Base-by-base conservation (phyloP, 306 rosid genomes). In the Lathyrus sativus region DNA sequence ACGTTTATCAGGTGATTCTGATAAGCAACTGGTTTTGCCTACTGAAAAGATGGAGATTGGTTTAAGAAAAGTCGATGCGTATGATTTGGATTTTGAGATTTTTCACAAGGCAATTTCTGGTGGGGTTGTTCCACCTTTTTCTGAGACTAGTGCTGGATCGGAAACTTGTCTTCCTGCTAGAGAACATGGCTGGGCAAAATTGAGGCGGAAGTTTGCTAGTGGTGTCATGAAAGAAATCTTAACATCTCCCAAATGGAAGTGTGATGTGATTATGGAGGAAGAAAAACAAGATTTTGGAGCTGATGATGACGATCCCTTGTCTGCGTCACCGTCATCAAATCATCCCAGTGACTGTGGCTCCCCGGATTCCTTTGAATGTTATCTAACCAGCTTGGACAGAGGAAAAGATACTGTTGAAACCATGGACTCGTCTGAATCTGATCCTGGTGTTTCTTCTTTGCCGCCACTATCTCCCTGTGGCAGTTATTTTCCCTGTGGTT, bases 101-200 rank as follows among this genome's bases (percentile, higher is more conserved):
- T 90, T 90, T 45, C 81, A 67, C n/a, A 88, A 83, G 86, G 98
- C 96, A 3, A 83, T 88, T 71, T 83, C 90, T 38, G 96, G 96
- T 39, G 96, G 96, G 68, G 93, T 90, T 78, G 96, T 90, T 83
- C 96, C 96, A 5, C 96, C 96, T 2, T 83, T 88, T 54, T 63
- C 86, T 11, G 82, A 62, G 11, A 82, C 91, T 24, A 84, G 77
- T 68, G 65, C 84, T 2, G 93, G 84, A 68, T 88, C 87, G 0
- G 98, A 92, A 72, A 92, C 91, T 62, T 83, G 85, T 62, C 91
- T 93, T 65, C 98, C 98, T 1, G 85, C 92, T 17, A 80, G 88
- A 81, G 95, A 82, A 80, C 85, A 81, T 66, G 96, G 89, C 35
- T 93, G 98, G 98, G 86, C 85, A 43, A 83, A 85, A 67, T 51